Conservation (phyloP, 2,329 filamentous ascomycete genomes). For the Xylariaceae sp. region DNA sequence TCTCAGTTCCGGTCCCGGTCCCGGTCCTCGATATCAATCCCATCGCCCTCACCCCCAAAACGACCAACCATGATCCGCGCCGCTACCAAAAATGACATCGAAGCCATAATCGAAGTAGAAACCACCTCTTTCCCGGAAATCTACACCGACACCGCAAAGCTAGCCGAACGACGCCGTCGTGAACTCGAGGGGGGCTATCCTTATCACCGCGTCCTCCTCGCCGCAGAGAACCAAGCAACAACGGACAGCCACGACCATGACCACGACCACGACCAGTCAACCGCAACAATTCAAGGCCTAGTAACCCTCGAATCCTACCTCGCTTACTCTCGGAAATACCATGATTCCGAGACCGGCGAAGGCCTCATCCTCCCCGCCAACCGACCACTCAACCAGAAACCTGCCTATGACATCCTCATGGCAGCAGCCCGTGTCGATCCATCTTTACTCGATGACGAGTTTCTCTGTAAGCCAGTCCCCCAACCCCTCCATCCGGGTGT, state of each 20-base stretch:
- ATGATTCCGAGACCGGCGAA: conserved; percentile 10
- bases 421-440: conserved; percentile 15
- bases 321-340: conserved; percentile 6
- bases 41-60: neutral
- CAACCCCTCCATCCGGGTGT: neutral
- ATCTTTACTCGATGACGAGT: conserved; percentile 16
- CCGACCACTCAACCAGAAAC: conserved; percentile 12
- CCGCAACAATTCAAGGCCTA: conserved; percentile 6
- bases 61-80: conserved; percentile 9
- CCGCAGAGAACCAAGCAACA: neutral
- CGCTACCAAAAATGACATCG: conserved; percentile 9
- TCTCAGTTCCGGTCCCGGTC: too few species aligned
- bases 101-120: conserved; percentile 16
- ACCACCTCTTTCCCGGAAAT: conserved; percentile 14
- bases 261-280: too few species aligned
- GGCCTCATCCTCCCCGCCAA: conserved; percentile 12
- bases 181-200: conserved; percentile 12
- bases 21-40: too few species aligned
- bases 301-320: conserved; percentile 17
- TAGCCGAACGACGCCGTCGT: conserved; percentile 10
- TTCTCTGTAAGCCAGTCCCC: conserved; percentile 12
- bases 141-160: conserved; percentile 3
- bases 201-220: conserved; percentile 7
- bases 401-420: conserved; percentile 13
- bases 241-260: too few species aligned